Conservation (phyloP, 2,329 filamentous ascomycete species). For the Neofusicoccum umdonicola region DNA sequence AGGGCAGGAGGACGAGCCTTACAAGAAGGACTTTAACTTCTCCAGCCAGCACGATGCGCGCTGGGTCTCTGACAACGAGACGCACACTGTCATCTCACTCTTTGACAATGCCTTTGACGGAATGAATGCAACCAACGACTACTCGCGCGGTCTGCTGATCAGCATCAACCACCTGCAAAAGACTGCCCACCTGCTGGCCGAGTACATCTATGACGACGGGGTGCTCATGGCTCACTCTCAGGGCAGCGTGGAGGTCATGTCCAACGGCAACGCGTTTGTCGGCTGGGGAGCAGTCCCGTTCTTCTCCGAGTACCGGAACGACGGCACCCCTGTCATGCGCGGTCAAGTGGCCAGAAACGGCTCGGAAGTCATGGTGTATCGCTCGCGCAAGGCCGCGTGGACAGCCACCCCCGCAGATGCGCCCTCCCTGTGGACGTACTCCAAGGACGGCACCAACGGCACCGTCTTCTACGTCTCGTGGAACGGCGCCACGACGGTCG, state of each 20-base stretch:
- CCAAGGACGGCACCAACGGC: constrained; percentile 27
- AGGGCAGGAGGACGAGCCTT: not conserved
- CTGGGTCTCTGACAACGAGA: constrained; percentile 45
- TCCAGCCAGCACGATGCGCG: constrained; percentile 55
- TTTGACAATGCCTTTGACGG: constrained; percentile 55
- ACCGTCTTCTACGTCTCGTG: constrained; percentile 21
- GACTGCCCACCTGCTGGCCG: constrained; percentile 26
- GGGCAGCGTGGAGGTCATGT: constrained; percentile 53
- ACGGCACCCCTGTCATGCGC: constrained; percentile 53
- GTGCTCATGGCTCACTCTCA: constrained; percentile 49
- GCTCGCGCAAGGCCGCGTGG: constrained; percentile 4
- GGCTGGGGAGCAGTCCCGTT: constrained; percentile 53
- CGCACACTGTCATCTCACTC: constrained; percentile 52
- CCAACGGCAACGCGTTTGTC: constrained; percentile 54
- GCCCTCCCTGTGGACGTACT: constrained; percentile 19
- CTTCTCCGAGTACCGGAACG: constrained; percentile 43
- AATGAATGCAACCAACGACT: constrained; percentile 39
- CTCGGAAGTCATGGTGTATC: constrained; percentile 23
- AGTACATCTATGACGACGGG: constrained; percentile 36
- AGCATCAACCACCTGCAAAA: not conserved
- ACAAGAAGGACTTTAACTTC: constrained; percentile 45
- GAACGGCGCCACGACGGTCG: too few relatives aligned
- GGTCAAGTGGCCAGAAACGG: constrained; percentile 39
- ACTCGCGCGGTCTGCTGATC: constrained; percentile 18
- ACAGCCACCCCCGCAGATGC: not conserved